Base-by-base conservation (phyloP, 2,329 filamentous ascomycete species). In the Zasmidium angulare region DNA sequence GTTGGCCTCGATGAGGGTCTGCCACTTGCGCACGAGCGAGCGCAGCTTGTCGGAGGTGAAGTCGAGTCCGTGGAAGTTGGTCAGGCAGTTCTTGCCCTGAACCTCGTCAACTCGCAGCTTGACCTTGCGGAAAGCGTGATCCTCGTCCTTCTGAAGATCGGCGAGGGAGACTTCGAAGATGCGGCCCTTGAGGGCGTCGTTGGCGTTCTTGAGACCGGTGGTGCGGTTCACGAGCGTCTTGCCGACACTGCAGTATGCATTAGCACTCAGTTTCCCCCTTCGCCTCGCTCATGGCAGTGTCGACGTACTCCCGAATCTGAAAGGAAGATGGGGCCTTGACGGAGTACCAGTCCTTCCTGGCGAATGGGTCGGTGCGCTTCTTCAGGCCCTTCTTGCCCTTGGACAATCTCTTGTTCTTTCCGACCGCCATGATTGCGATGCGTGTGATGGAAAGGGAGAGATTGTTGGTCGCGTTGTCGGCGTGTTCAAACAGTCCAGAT, bases 311-410 rank as follows among this genome's bases (percentile, higher is more conserved):
- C 89, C 93, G 85, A 79, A 91, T 85, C 81, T 90, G 89, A 86
- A 98, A 98, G 73, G 93, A 96, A 73, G 92, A 92, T 72, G 95
- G 95, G 63, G 95, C 93, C 91, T 98, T 98, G 82, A 99, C 88
- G 76, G 89, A 90, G 85, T 93, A 99, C 91, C 96, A 98, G 81
- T 98, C 95, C 87, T 99, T 99, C 79, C 93, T 64, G 76, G 93
- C 87, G 86, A 98, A 98, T 76, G 95, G 93, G 82, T 99, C 95
- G 76, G 93, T 93, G 85, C 93, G 93, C 93, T 99, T 98, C 91
- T 98, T 98, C 80, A 98, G 86, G 82, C 95, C 93, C 89, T 99
- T 99, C 91, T 98, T 99, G 85, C 95, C 95, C 88, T 99, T 99
- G 71, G 95, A 98, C 85, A 99, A 88, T 87, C 95, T 92, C 92